These are phyloP conservation scores for Solanum ossicruentum DNA, from an alignment of 257 asterid species.

Conservation along the genomic window DNA sequence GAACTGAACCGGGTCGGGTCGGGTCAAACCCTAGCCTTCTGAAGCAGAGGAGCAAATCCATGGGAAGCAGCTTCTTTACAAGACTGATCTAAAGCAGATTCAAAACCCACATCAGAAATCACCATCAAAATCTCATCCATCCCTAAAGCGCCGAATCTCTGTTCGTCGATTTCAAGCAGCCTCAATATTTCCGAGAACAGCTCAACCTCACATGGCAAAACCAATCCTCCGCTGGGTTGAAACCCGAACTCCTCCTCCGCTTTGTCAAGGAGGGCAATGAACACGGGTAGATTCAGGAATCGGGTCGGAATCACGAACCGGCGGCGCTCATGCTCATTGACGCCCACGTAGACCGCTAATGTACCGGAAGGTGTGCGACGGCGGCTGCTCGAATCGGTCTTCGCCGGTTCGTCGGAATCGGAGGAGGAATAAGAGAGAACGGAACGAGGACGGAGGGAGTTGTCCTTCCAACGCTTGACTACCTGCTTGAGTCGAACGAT, in stretches of 20 bases:
- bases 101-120: neutral
- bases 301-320: slow-evolving; percentile 65
- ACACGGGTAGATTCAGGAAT: slow-evolving; percentile 41
- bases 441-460: slow-evolving; percentile 13
- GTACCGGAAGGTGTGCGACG: slow-evolving; percentile 36
- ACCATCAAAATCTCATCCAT: slow-evolving; percentile 30
- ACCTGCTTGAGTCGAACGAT: slow-evolving; percentile 44
- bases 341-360: slow-evolving; percentile 50
- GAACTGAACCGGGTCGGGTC: neutral
- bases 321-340: slow-evolving; percentile 6
- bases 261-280: slow-evolving; percentile 31
- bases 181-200: slow-evolving; percentile 27
- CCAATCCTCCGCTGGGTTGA: slow-evolving; percentile 38
- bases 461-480: slow-evolving; percentile 43
- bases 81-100: slow-evolving; percentile 4
- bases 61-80: slow-evolving; percentile 31
- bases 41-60: slow-evolving; percentile 31
- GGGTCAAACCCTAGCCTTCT: slow-evolving; percentile 33
- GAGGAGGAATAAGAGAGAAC: neutral
- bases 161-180: slow-evolving; percentile 38
- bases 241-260: slow-evolving; percentile 75
- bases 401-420: neutral
- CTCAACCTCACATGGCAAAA: slow-evolving; percentile 40
- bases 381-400: neutral
- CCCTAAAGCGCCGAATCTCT: slow-evolving; percentile 20